Evolutionary conservation across 1,139 yeast genomes (phyloP).

Genomic region (Candida sanyaensis): DNA sequence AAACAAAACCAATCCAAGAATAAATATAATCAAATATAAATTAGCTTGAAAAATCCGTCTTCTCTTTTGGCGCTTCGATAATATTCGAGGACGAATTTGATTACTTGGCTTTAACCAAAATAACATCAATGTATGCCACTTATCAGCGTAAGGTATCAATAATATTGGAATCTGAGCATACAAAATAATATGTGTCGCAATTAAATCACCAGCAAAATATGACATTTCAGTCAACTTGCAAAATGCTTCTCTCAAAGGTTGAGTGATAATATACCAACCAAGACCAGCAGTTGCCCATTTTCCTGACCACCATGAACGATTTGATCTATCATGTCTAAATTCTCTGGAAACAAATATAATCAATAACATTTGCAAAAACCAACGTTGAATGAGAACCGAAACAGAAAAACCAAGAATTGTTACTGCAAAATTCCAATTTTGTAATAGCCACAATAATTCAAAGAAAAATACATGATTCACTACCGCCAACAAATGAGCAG

Average conservation of each 20-base stretch:
- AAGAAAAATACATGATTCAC: constrained; percentile 46
- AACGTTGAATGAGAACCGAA: constrained; percentile 42
- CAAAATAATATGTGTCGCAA: constrained; percentile 53
- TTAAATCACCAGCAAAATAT: constrained; percentile 53
- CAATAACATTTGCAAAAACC: constrained; percentile 42
- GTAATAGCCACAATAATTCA: constrained; percentile 52
- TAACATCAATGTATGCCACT: constrained; percentile 76
- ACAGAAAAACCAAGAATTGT: constrained; percentile 51
- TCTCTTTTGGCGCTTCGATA: constrained; percentile 34
- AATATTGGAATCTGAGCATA: constrained; percentile 54
- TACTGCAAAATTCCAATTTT: constrained; percentile 52
- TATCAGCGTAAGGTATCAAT: constrained; percentile 60
- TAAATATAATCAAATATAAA: constrained; percentile 40
- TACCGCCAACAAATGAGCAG: constrained; percentile 46
- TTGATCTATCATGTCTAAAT: constrained; percentile 49
- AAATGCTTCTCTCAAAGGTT: constrained; percentile 54
- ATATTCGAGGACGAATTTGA: constrained; percentile 44
- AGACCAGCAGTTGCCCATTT: constrained; percentile 58
- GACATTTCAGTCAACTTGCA: constrained; percentile 59
- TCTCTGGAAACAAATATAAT: constrained; percentile 50
- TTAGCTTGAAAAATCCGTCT: constrained; percentile 29
- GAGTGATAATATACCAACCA: constrained; percentile 52
- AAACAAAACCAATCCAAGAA: constrained; percentile 38
- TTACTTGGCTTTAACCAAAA: constrained; percentile 77
- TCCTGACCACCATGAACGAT: constrained; percentile 71